Percentiles rank a stretch among this genome's conserved stretches.
These are phyloP conservation scores for Penicillium capsulatum DNA, from an alignment of 2,329 filamentous ascomycete genomes.

Conservation along the genomic window DNA sequence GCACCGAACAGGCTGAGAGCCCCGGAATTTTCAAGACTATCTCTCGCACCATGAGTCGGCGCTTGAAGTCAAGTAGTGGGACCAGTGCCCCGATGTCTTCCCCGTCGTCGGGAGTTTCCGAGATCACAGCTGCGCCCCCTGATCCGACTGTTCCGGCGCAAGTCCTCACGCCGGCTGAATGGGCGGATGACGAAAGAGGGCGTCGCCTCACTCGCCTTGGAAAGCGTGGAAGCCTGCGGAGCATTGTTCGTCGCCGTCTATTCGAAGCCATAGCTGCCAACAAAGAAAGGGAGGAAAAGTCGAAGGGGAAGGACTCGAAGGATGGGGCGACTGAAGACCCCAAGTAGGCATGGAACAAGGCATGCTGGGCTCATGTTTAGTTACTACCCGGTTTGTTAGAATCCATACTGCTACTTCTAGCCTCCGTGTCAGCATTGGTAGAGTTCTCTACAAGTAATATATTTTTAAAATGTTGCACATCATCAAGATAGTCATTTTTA, in stretches of 20 bases:
- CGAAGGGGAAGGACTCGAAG: neutral
- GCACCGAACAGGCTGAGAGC: constrained; percentile 41
- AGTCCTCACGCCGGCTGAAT: too few relatives aligned
- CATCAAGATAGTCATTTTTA: too few relatives aligned
- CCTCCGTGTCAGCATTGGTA: too few relatives aligned
- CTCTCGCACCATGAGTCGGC: constrained; percentile 39
- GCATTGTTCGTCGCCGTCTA: constrained; percentile 11
- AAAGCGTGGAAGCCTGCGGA: constrained; percentile 13
- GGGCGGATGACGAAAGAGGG: constrained; percentile 12
- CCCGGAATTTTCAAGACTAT: constrained; percentile 40
- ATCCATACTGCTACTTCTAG: too few relatives aligned
- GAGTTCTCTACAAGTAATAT: too few relatives aligned
- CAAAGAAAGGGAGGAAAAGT: constrained; percentile 1
- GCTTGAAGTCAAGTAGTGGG: constrained; percentile 29
- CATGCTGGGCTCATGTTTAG: too few relatives aligned
- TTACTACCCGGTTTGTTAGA: too few relatives aligned
- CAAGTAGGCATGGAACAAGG: neutral
- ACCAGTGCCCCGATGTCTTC: constrained; percentile 23
- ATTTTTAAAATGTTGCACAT: too few relatives aligned
- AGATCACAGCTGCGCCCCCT: neutral
- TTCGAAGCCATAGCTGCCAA: constrained; percentile 1
- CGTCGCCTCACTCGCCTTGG: constrained; percentile 5
- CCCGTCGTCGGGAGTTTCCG: neutral
- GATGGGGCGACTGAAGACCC: neutral
- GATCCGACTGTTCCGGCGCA: neutral